Evolutionary conservation across 73 alveolate species (phyloP), one percentile per base, ranked within the genome.

Genomic region (Paramecium caudatum): DNA sequence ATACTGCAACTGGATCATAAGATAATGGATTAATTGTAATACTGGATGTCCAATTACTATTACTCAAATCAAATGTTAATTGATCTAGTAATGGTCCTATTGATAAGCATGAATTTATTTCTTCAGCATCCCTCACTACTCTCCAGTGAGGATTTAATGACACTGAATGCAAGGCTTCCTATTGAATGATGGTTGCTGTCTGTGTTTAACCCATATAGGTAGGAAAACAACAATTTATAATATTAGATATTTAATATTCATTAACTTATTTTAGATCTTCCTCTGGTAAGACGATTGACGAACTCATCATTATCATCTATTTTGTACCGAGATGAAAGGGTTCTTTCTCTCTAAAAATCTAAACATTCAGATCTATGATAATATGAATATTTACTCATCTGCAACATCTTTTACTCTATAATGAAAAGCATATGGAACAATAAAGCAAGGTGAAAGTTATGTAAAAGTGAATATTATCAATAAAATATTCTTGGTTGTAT

Each of bases 401-500:
- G 61, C 61, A 39, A n/a, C n/a, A n/a, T 55, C 80, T 55, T 55
- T 55, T 0, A 55, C 32, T 23, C 80, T 55, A 55, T 55, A 55
- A 15, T 55, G 23, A 55, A 55, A 55, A 9, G 80, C 80, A 5
- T 55, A 55, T 23, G 80, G 80, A 55, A 55, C 80, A 3, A 55
- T 55, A 4, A 23, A 55, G 16, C 80, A 55, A 9, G 80, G 80
- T 27, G 30, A 7, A 10, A 55, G 30, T 55, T 55, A 6, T 0
- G 80, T 55, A 1, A 23, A 17, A 3, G 80, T 55, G 17, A 55
- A 55, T 55, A 55, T 23, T 3, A 55, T 27, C 19, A 55, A 10
- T 43, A 55, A 0, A 12, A 55, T 55, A 55, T 55, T 55, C 23
- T 23, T 55, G 9, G 23, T 55, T 1, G 30, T 43, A 55, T 55